Percentiles rank a stretch among this genome's conserved stretches.
phyloP scores from a whole-genome alignment of 2,329 filamentous ascomycete genomes.

The Elsinoe perseae region DNA sequence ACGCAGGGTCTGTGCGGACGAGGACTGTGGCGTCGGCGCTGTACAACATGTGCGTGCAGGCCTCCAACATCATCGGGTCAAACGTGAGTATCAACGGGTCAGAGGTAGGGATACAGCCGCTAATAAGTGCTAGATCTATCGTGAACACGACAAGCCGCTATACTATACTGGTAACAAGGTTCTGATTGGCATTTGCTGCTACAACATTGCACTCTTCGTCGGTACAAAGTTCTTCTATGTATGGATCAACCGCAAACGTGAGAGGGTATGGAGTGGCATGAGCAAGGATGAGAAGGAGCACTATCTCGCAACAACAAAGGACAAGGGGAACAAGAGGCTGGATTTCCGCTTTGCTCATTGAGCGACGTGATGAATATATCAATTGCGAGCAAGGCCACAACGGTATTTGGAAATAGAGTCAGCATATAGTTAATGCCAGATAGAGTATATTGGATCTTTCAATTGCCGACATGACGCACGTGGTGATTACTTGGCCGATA shows the following conservation, averaged over 20 bases:
- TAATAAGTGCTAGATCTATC: slow-evolving; percentile 40
- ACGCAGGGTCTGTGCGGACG: slow-evolving; percentile 54
- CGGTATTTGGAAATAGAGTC: too few relatives aligned
- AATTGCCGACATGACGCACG: not conserved
- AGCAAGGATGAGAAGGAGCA: slow-evolving; percentile 40
- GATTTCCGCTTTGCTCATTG: slow-evolving; percentile 33
- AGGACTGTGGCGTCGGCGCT: slow-evolving; percentile 55
- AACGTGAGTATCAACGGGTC: slow-evolving; percentile 19
- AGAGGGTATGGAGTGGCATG: slow-evolving; percentile 43
- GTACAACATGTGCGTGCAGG: slow-evolving; percentile 49
- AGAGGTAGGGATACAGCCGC: slow-evolving; percentile 26
- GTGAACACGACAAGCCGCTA: slow-evolving; percentile 47
- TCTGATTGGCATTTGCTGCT: slow-evolving; percentile 43
- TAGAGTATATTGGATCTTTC: too few relatives aligned
- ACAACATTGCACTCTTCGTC: slow-evolving; percentile 46
- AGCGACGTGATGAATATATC: not conserved
- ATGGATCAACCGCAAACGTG: slow-evolving; percentile 41
- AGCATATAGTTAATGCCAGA: too few relatives aligned
- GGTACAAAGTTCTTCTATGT: slow-evolving; percentile 49
- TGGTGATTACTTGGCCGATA: not conserved
- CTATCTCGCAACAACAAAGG: slow-evolving; percentile 39
- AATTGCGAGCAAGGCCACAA: too few relatives aligned
- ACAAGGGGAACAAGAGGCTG: slow-evolving; percentile 35
- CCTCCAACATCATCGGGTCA: slow-evolving; percentile 32
- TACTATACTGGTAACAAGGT: slow-evolving; percentile 50